Evolutionary conservation across 2,329 filamentous ascomycete genomes (phyloP), one percentile per base, ranked within the genome.

Genomic region (Tolypocladium pustulatum): DNA sequence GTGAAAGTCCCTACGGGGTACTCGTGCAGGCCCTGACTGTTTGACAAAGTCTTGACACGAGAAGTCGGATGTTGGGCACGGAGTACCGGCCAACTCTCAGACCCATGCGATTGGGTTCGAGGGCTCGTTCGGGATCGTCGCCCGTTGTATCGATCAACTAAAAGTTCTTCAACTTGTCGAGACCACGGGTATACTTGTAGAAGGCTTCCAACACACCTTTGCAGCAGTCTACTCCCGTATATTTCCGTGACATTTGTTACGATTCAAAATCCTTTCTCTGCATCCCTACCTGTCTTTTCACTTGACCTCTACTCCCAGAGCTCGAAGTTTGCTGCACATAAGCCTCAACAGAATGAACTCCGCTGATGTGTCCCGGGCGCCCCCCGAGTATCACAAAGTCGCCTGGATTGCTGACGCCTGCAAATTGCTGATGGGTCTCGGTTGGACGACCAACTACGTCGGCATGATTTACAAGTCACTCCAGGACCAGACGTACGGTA

Each of bases 361-460:
- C 2, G 51, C 52, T 3, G 25, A 58, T 9, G 20, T 25, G 2
- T 58, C 57, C 4, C 30, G 22, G 52, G 57, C 57, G 8, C 57
- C 57, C 13, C 51, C 57, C 15, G 57, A 54, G 34, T 58, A 58
- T 3, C 51, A 58, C 20, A 30, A 43, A 27, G 57, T 58, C 4
- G 57, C 52, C 51, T 58, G 57, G 57, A 54, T 58, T n/a, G 57
- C 57, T 8, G 51, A 58, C 40, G 22, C 51, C 13, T 54, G 51
- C 51, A 54, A 54, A 27, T 22, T 58, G 4, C 38, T 54, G 8
- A 54, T 54, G 52, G 57, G 57, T 4, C 2, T 58, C 15, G 57
- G 57, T 2, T 58, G 57, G 57, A 54, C 52, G 5, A 25, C 32
- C 52, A 58, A 58, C 40, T 58, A 58, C 10, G 32, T 58, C 5